Evolutionary conservation across 2,329 filamentous ascomycete species (phyloP).

Genomic region (Simplicillium sp.): DNA sequence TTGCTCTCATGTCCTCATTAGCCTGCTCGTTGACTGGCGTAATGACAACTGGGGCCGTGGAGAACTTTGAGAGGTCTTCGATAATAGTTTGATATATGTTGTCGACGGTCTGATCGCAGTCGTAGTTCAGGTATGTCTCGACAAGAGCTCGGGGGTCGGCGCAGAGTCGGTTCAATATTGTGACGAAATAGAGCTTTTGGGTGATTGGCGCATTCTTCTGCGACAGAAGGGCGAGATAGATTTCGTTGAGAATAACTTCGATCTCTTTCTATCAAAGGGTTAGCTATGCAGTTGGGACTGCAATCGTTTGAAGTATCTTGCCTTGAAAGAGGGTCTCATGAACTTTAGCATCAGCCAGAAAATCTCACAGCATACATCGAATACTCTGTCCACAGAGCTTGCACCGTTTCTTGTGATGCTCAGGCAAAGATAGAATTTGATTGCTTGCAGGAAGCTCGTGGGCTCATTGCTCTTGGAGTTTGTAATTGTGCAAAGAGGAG

Average conservation of each 20-base stretch:
- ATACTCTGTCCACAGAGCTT: conserved; percentile 83
- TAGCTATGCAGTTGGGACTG: conserved; percentile 10
- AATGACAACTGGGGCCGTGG: conserved; percentile 67
- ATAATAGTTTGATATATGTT: conserved; percentile 96
- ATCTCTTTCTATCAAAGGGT: conserved; percentile 66
- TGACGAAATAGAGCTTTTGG: conserved; percentile 88
- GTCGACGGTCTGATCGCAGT: conserved; percentile 90
- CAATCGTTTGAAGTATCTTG: conserved; percentile 21
- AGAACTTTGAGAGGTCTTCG: conserved; percentile 84
- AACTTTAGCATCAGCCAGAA: conserved; percentile 97
- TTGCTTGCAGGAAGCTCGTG: conserved; percentile 85
- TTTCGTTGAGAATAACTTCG: conserved; percentile 95
- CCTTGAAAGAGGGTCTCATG: conserved; percentile 89
- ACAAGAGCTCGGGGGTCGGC: conserved; percentile 82
- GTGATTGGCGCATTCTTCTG: conserved; percentile 77
- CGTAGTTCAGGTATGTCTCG: conserved; percentile 95
- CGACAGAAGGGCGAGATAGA: conserved; percentile 86
- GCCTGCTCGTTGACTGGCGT: conserved; percentile 72
- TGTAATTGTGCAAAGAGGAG: conserved; percentile 82
- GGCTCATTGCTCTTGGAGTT: conserved; percentile 83
- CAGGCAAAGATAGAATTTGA: conserved; percentile 94
- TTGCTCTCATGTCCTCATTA: conserved; percentile 71
- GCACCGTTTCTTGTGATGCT: conserved; percentile 92
- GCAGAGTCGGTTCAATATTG: conserved; percentile 73
- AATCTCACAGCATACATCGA: conserved; percentile 92